Base-by-base conservation (phyloP, 148 eudicot genomes). In the Chenopodium album region DNA sequence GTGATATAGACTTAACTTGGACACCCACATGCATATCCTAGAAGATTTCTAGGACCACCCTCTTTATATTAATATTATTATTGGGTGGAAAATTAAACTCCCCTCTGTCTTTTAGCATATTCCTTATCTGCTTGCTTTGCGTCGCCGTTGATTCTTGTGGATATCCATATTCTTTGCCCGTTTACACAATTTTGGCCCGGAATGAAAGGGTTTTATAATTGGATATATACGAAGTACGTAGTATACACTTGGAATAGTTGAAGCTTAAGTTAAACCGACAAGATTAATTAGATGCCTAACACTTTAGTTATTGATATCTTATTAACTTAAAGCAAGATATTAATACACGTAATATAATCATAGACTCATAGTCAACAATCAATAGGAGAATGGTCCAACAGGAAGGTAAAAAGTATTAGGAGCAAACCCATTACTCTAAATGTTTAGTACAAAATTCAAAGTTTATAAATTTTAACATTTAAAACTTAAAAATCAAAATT, bases 1-100 rank as follows among this genome's bases (percentile, higher is more conserved):
- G 12, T 82, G 84, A 82, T 48, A 46, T 69, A 46, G 80, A 82
- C 71, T 41, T 8, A 5, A 46, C 54, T 60, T 34, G 76, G 66
- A 68, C 71, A 8, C 13, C 72, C 73, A 82, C 77, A 77, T 82
- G 85, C 80, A 82, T 82, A 82, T 82, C 62, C 73, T 47, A 0
- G 32, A 41, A 77, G 34, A 82, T 60, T 22, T 76, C 20, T 26
- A 17, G 85, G 85, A 70, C 76, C 85, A 68, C 75, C 71, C 62
- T 7, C 71, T 28, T 82, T 71, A 9, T 41, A 41, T 41, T 37
- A 37, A 37, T 37, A 37, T 2, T 52, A 52, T 70, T 83, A 31
- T 31, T 29, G 17, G 73, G 9, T 16, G 82, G 73, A 73, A 41
- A 32, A 69, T 22, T 29, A 68, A 75, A 56, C 31, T 37, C 34